Evolutionary conservation across 345 rosid genomes (phyloP).

Genomic region (Isatis tinctoria): DNA sequence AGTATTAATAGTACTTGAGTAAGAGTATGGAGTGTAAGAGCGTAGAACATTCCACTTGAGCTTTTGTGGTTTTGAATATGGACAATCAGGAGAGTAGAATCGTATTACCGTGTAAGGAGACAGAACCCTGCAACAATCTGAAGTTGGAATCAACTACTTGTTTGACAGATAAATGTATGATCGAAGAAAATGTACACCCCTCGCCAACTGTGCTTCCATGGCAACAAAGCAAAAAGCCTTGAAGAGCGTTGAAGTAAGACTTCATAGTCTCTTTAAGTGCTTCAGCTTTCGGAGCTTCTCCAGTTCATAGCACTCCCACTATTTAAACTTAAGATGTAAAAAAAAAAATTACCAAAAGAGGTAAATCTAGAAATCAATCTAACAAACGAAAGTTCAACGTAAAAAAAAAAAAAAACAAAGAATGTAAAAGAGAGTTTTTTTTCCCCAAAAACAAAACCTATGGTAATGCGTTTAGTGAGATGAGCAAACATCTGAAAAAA

Average conservation of each 20-base stretch:
- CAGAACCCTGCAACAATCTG: constrained; percentile 70
- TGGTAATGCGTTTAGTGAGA: constrained; percentile 77
- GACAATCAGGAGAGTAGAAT: not conserved
- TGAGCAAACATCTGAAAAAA: constrained; percentile 65
- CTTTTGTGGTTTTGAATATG: not conserved
- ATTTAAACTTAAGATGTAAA: constrained; percentile 7
- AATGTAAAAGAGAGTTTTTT: not conserved
- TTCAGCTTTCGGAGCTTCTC: constrained; percentile 59
- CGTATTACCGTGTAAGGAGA: constrained; percentile 55
- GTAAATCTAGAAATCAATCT: not conserved
- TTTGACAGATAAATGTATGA: constrained; percentile 54
- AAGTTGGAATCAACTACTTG: constrained; percentile 79
- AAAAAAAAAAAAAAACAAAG: not conserved
- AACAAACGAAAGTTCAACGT: not conserved
- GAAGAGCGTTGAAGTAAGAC: constrained; percentile 59
- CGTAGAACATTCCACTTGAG: not conserved
- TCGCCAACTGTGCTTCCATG: constrained; percentile 70
- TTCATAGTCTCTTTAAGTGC: constrained; percentile 62
- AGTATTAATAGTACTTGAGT: not conserved
- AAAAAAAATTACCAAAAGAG: not conserved
- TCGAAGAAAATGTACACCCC: constrained; percentile 80
- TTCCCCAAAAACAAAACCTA: constrained; percentile 31
- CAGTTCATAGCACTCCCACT: constrained; percentile 94
- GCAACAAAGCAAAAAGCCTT: constrained; percentile 73
- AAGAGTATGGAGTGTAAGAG: no score